phyloP scores from a whole-genome alignment of 192 early-diverging fungal species.

The Mortierella hygrophila region DNA sequence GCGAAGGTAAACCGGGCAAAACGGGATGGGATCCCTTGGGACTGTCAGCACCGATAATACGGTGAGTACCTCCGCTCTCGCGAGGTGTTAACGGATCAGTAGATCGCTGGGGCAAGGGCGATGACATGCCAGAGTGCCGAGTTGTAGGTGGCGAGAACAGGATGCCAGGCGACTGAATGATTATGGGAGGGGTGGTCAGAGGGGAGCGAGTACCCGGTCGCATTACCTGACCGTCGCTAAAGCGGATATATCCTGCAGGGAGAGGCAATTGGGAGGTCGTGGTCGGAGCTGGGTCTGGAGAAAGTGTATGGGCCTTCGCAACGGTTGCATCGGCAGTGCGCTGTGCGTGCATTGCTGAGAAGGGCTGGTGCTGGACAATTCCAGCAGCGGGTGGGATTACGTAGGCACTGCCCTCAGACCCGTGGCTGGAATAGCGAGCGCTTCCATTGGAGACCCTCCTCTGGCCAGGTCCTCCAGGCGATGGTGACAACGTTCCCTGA shows the following conservation, averaged over 20 bases:
- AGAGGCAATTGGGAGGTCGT: not conserved
- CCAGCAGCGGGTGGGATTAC: conserved; percentile 13
- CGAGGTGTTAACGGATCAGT: conserved; percentile 31
- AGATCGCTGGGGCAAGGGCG: conserved; percentile 38
- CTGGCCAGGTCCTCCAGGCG: conserved; percentile 2
- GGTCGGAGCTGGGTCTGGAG: not conserved
- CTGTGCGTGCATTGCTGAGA: conserved; percentile 19
- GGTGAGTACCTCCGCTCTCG: not conserved
- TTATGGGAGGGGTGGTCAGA: conserved; percentile 26
- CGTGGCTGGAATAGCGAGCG: conserved; percentile 15
- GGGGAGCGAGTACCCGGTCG: conserved; percentile 29
- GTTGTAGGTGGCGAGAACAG: conserved; percentile 42
- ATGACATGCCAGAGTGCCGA: conserved; percentile 33
- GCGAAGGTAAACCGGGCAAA: conserved; percentile 22
- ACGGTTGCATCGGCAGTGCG: not conserved
- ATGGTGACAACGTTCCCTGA: conserved; percentile 33
- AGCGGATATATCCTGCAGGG: conserved; percentile 8
- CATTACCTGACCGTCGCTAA: conserved; percentile 20
- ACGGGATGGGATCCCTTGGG: conserved; percentile 29
- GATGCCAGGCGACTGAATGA: conserved; percentile 21
- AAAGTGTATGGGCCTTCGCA: not conserved
- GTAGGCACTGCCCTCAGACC: conserved; percentile 14
- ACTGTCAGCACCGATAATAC: conserved; percentile 10
- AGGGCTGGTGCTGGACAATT: conserved; percentile 27
- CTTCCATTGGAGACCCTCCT: conserved; percentile 33